Base-by-base conservation (phyloP, 2,329 filamentous ascomycete species). In the Hypoxylon sp. region DNA sequence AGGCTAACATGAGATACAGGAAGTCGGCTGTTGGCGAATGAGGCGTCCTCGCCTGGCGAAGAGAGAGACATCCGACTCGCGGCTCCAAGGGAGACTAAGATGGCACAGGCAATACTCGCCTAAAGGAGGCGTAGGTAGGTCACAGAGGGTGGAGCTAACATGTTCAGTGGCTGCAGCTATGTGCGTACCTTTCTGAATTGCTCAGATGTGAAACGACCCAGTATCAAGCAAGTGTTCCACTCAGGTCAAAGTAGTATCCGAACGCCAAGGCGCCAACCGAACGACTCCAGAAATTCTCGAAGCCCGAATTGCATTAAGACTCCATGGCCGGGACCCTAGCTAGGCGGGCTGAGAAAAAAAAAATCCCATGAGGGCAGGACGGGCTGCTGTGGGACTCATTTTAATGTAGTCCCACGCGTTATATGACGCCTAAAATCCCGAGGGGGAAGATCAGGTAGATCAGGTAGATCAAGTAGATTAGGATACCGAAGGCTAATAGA, bases 201-300 rank as follows among this genome's bases (percentile, higher is more conserved):
- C 47, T 51, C 12, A 52, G 51, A 65, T 46, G 61, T 67, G 64
- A 67, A 67, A 67, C 64, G 67, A 57, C 50, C 34, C 54, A 41
- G 51, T 52, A 67, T 60, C 39, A 48, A 48, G 53, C 23, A 61
- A 19, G 29, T 39, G 61, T 69, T 67, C 63, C 67, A 65, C 58
- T 30, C 57, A 61, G n/a, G 41, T 41, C 46, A 56, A 58, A 52
- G 43, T 27, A 47, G 39, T 56, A 70, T 47, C 58, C 67, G 64
- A 67, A 60, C 48, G 67, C 67, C 67, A 70, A 70, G 67, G 30
- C 61, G 59, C 67, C 64, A 67, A 50, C 57, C 61, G 67, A 65
- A 63, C 19, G 54, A 63, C 63, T 65, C 61, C 65, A 67, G 61
- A 67, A 52, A 55, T 69, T 61, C 54, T 14, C 51, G 25, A 51